A percentile compares a stretch with the other conserved stretches of the same genome.
Evolutionary conservation across 129 eudicot species (phyloP).

Genomic region (Logfia minima): DNA sequence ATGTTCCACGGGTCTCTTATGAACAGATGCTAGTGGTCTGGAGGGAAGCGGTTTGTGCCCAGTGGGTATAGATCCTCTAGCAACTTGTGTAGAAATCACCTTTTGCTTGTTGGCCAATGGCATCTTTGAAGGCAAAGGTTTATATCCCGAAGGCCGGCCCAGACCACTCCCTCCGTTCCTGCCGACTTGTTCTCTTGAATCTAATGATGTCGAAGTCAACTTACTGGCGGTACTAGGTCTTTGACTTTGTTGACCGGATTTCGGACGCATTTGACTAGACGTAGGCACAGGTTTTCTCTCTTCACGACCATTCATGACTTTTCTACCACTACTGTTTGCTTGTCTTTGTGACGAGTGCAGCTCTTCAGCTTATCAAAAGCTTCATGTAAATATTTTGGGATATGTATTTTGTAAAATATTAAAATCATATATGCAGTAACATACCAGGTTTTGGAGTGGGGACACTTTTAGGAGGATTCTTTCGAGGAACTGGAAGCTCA

Average conservation of each 20-base stretch:
- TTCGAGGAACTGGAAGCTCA: slow-evolving; percentile 66
- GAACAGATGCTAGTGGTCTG: slow-evolving; percentile 35
- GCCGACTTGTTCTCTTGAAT: slow-evolving; percentile 52
- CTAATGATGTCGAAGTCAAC: slow-evolving; percentile 34
- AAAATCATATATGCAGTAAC: slow-evolving; percentile 29
- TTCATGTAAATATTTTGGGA: slow-evolving; percentile 44
- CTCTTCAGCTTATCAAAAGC: slow-evolving; percentile 63
- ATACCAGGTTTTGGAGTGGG: slow-evolving; percentile 56
- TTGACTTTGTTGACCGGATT: slow-evolving; percentile 37
- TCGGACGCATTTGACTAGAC: slow-evolving; percentile 41
- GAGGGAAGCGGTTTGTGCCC: slow-evolving; percentile 40
- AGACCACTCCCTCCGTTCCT: slow-evolving; percentile 67
- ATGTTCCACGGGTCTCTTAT: slow-evolving; percentile 39
- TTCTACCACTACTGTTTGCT: slow-evolving; percentile 43
- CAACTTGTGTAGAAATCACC: slow-evolving; percentile 38
- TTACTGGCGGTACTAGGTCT: slow-evolving; percentile 42
- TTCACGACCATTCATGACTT: slow-evolving; percentile 40
- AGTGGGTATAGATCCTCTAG: slow-evolving; percentile 39
- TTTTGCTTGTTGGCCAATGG: slow-evolving; percentile 33
- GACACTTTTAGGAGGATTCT: slow-evolving; percentile 44
- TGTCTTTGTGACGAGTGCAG: slow-evolving; percentile 52
- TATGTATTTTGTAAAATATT: neutral
- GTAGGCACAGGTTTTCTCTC: slow-evolving; percentile 45
- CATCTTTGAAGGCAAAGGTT: slow-evolving; percentile 44
- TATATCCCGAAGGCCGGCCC: slow-evolving; percentile 61